Conservation (phyloP, 805 yeast species). For the Kazachstania martiniae region DNA sequence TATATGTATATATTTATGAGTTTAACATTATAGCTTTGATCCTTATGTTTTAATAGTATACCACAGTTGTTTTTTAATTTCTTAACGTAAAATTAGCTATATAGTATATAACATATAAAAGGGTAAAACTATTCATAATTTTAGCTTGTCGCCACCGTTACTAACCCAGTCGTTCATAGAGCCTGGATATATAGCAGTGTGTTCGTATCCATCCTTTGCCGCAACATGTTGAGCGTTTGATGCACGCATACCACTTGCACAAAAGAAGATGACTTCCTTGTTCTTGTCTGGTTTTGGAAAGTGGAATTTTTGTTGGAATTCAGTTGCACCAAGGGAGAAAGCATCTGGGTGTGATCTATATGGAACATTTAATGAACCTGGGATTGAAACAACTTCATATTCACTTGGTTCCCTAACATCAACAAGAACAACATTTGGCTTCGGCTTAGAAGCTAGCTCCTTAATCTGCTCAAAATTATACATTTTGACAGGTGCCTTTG, state of each 20-base stretch:
- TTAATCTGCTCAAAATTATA: constrained; percentile 46
- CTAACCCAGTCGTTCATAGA: constrained; percentile 72
- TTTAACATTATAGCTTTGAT: too few relatives aligned
- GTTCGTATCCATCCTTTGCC: constrained; percentile 63
- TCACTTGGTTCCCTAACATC: constrained; percentile 88
- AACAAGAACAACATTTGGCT: constrained; percentile 43
- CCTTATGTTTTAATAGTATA: too few relatives aligned
- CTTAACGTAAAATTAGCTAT: too few relatives aligned
- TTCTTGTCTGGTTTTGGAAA: constrained; percentile 56
- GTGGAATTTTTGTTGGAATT: constrained; percentile 63
- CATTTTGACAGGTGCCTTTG: constrained; percentile 3
- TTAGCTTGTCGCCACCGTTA: constrained; percentile 18
- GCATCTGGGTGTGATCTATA: constrained; percentile 82
- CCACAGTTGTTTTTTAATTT: too few relatives aligned
- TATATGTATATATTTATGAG: too few relatives aligned
- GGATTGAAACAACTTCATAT: constrained; percentile 56
- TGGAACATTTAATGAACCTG: constrained; percentile 76
- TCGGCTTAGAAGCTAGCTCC: constrained; percentile 31
- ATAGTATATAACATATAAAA: too few relatives aligned
- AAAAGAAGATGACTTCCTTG: constrained; percentile 66
- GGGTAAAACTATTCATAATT: constrained; percentile 3
- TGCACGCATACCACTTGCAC: constrained; percentile 80
- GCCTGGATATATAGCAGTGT: constrained; percentile 71
- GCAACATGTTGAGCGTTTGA: constrained; percentile 78
- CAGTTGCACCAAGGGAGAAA: constrained; percentile 54